phyloP scores from a whole-genome alignment of 2,329 filamentous ascomycete species.

The Aspergillus sp. region DNA sequence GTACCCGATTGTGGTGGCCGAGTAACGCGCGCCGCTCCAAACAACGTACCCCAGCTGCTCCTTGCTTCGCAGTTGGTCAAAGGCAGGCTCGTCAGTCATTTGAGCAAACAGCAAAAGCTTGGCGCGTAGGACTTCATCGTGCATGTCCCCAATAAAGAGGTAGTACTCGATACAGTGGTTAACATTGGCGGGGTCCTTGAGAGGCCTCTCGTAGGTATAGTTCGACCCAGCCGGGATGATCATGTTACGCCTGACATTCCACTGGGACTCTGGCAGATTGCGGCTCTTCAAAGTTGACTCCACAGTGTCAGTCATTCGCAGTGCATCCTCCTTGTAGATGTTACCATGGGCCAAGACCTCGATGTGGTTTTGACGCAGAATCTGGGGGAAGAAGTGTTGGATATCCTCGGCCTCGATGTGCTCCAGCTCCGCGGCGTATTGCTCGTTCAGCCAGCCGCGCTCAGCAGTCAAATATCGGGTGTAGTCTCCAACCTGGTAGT shows the following conservation, averaged over 20 bases:
- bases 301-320: constrained; percentile 79
- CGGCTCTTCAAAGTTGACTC: constrained; percentile 75
- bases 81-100: constrained; percentile 88
- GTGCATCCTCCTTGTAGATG: constrained; percentile 86
- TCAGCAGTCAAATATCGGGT: constrained; percentile 78
- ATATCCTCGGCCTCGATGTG: constrained; percentile 73
- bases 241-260: constrained; percentile 74
- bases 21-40: constrained; percentile 72
- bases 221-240: constrained; percentile 78
- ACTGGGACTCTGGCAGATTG: constrained; percentile 72
- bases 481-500: constrained; percentile 81
- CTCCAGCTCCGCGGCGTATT: constrained; percentile 74
- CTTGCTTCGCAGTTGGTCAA: constrained; percentile 92
- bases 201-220: constrained; percentile 74
- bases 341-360: constrained; percentile 91
- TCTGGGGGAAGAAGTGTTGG: constrained; percentile 72
- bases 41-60: constrained; percentile 98
- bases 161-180: constrained; percentile 83
- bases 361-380: constrained; percentile 80
- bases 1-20: constrained; percentile 78
- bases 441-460: constrained; percentile 74
- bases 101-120: constrained; percentile 81
- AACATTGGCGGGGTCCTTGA: constrained; percentile 85
- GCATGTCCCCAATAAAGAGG: constrained; percentile 67
- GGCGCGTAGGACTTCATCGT: constrained; percentile 69